phyloP scores from a whole-genome alignment of 768 basidiomycete species.

The Agrocybe praecox region DNA sequence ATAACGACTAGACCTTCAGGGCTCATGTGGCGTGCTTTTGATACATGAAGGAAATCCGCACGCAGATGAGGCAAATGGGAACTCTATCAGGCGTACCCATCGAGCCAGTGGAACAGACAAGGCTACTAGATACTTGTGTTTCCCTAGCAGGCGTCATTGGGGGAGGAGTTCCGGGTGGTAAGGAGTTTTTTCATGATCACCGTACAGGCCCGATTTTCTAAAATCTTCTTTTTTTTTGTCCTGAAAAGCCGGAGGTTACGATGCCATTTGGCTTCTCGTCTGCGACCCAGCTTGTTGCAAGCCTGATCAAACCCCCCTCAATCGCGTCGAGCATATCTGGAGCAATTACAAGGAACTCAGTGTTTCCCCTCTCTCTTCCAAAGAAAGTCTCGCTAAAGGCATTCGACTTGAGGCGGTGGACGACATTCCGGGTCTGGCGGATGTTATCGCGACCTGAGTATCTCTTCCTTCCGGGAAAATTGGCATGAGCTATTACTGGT shows the following conservation, averaged over 20 bases:
- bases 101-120: slow-evolving; percentile 87
- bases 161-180: slow-evolving; percentile 96
- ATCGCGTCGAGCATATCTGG: slow-evolving; percentile 73
- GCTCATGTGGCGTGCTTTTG: not conserved
- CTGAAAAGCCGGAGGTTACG: slow-evolving; percentile 88
- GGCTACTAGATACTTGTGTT: slow-evolving; percentile 77
- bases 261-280: slow-evolving; percentile 93
- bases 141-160: slow-evolving; percentile 84
- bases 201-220: no score
- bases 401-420: slow-evolving; percentile 63
- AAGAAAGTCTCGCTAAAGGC: slow-evolving; percentile 71
- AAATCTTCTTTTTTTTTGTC: no score
- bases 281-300: slow-evolving; percentile 55
- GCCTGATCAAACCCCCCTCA: slow-evolving; percentile 51
- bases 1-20: not conserved
- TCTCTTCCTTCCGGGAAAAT: not conserved
- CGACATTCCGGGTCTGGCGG: slow-evolving; percentile 54
- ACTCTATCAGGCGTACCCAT: slow-evolving; percentile 76
- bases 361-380: slow-evolving; percentile 73
- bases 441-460: slow-evolving; percentile 24
- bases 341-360: slow-evolving; percentile 56
- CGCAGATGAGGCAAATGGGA: slow-evolving; percentile 86
- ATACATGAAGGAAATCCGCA: slow-evolving; percentile 64
- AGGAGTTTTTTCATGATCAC: no score
- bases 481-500: slow-evolving; percentile 17